Evolutionary conservation across 805 yeast genomes (phyloP).

Genomic region (Lipomyces chichibuensis): DNA sequence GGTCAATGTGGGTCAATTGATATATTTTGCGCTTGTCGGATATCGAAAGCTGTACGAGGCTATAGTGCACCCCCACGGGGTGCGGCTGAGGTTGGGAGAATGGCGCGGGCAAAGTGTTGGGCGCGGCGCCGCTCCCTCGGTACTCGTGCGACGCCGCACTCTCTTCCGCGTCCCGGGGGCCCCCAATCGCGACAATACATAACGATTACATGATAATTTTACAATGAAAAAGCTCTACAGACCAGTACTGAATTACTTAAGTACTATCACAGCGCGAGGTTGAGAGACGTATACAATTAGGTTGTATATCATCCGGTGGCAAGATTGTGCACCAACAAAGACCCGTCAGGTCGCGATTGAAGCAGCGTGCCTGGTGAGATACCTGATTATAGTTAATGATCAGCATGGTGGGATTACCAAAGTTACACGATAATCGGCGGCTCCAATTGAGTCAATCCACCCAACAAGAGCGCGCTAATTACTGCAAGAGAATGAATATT

Average conservation of each 20-base stretch:
- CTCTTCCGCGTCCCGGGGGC: not conserved
- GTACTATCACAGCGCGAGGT: not conserved
- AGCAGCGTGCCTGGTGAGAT: not conserved
- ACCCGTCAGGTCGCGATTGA: not conserved
- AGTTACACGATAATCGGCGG: not conserved
- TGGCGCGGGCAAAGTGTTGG: constrained; percentile 17
- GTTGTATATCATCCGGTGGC: not conserved
- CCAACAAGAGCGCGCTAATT: not conserved
- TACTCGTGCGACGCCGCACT: not conserved
- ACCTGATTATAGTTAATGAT: not conserved
- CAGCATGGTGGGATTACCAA: not conserved
- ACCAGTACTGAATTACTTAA: not conserved
- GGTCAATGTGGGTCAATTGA: not conserved
- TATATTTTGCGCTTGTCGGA: not conserved
- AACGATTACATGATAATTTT: too few relatives aligned
- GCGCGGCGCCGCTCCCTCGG: constrained; percentile 15
- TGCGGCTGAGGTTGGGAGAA: constrained; percentile 5
- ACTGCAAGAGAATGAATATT: not conserved
- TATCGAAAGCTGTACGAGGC: not conserved
- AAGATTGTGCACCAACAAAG: not conserved
- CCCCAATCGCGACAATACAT: not conserved
- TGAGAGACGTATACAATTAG: not conserved
- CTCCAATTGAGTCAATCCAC: not conserved
- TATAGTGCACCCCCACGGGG: not conserved
- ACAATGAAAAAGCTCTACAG: not conserved